Evolutionary conservation across 78 protist genomes (phyloP).

Genomic region (Dictyostelium purpureum): DNA sequence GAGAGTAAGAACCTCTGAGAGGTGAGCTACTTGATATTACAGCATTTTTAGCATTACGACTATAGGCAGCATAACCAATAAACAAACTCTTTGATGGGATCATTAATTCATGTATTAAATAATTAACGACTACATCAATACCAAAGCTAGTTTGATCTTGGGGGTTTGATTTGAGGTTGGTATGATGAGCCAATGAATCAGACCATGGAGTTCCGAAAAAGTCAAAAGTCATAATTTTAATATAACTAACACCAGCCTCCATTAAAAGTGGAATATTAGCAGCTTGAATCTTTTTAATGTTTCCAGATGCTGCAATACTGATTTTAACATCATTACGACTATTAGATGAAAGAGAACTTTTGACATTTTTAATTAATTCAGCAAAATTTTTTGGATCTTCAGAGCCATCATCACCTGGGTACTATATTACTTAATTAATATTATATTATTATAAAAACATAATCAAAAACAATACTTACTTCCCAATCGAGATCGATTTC

Average conservation of each 20-base stretch:
- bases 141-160: neutral
- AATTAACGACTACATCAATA: neutral
- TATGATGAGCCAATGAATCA: neutral
- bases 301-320: neutral
- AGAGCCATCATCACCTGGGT: neutral
- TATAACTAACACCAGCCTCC: neutral
- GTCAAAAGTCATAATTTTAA: conserved; percentile 10
- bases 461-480: too few species aligned
- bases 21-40: neutral
- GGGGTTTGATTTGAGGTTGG: neutral
- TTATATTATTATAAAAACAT: too few species aligned
- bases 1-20: neutral
- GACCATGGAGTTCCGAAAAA: neutral
- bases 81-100: neutral
- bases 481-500: conserved; percentile 21
- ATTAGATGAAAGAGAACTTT: neutral
- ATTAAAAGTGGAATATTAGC: neutral
- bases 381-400: neutral
- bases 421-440: neutral
- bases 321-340: neutral
- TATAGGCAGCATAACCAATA: neutral
- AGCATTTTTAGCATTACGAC: neutral
- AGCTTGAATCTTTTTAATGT: neutral
- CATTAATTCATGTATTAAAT: neutral
- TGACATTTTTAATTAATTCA: neutral